phyloP scores from a whole-genome alignment of 805 yeast species.

The Wickerhamiella kurtzmanii region DNA sequence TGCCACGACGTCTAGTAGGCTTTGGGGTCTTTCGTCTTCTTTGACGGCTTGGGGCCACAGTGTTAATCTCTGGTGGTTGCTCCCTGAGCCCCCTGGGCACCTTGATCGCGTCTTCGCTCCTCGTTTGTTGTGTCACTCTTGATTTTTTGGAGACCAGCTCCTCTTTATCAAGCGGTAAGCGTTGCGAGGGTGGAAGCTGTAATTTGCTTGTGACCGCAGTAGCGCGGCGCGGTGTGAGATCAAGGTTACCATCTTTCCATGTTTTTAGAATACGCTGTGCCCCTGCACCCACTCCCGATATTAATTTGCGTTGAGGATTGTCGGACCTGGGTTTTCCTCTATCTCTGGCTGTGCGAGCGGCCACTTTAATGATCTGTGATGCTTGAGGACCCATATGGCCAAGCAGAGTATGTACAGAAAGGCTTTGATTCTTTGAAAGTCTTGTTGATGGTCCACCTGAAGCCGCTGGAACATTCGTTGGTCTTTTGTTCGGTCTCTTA shows the following conservation, averaged over 20 bases:
- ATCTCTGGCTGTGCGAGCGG: slow-evolving; percentile 11
- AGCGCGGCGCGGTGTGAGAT: not conserved
- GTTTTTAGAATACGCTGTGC: slow-evolving; percentile 1
- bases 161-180: too few species aligned
- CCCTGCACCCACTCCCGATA: slow-evolving; percentile 4
- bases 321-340: slow-evolving; percentile 1
- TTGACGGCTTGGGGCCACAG: too few species aligned
- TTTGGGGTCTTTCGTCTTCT: not conserved
- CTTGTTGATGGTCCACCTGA: too few species aligned
- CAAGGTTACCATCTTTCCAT: slow-evolving; percentile 4
- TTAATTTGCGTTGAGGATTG: slow-evolving; percentile 2
- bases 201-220: too few species aligned
- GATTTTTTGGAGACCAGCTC: too few species aligned
- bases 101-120: too few species aligned
- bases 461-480: too few species aligned
- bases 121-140: too few species aligned
- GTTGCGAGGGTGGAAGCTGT: too few species aligned
- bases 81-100: too few species aligned
- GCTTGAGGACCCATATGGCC: slow-evolving; percentile 3
- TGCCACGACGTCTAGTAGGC: not conserved
- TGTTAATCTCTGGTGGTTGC: too few species aligned
- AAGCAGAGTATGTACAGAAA: not conserved
- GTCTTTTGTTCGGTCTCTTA: too few species aligned
- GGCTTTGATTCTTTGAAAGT: not conserved
- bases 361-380: slow-evolving; percentile 4